Base-by-base conservation (phyloP, 2,329 filamentous ascomycete genomes). In the Chaetomiaceae sp. region DNA sequence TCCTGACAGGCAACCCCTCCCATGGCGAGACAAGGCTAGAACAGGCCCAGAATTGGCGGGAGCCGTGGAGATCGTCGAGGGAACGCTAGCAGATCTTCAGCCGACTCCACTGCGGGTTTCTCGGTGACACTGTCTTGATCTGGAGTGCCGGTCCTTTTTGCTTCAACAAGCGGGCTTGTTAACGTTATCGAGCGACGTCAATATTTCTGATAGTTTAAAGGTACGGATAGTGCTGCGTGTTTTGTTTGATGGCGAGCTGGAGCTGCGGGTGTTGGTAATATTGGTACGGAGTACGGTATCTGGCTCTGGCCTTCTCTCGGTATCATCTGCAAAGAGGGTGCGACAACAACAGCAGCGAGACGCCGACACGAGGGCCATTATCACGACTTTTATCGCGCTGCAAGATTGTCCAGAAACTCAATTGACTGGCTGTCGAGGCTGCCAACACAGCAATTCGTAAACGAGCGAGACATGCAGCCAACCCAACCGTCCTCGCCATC, bases 371-470 rank as follows among this genome's bases (percentile, higher is more conserved):
- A 36, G 39, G 6, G 23, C 25, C 17, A 15, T 1, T n/a, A n/a
- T 31, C 9, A 29, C 27, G 23, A 34, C n/a, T n/a, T n/a, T n/a
- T n/a, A n/a, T n/a, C n/a, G 8, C 27, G 27, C 27, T 42, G 47
- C 17, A 25, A 47, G 20, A 33, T 52, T 3, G 15, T 22, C 29
- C 29, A 43, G 22, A 34, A 25, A 25, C 12, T 14, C 20, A 19
- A 17, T 33, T 37, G 40, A 57, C 43, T 57, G 47, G 51, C 20
- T 37, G 19, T 25, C 17, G 33, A 8, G 42, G 23, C 19, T 54
- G 54, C 50, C 54, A 54, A 19, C 51, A 34, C 47, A 51, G 51
- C 54, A 11, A 31, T 38, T 42, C 46, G 33, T 50, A 40, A 27
- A 47, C 36, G 31, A 47, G 12, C 14, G 12, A 19, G 12, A 17